Evolutionary conservation across 2,329 filamentous ascomycete species (phyloP), one percentile per base, ranked within the genome.

Genomic region (Fusarium beomiforme): DNA sequence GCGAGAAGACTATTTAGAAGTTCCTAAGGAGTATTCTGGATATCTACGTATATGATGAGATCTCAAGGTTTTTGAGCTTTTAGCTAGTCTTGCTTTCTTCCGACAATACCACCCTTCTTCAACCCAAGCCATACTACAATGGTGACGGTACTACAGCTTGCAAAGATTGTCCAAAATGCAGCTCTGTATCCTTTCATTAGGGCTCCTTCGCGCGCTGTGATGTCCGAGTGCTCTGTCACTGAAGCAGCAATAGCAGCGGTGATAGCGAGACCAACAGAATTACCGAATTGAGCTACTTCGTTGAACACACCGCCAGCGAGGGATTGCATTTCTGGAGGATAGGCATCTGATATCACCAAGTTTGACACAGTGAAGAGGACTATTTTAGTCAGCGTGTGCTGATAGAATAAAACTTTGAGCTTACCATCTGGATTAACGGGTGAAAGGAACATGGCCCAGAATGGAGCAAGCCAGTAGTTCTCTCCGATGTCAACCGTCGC

Each of bases 241-340:
- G 81, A 81, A 0, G 81, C 78, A 3, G 84, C 80, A 34, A 89
- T 84, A 0, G 86, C 83, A 13, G 85, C 84, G 12, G 85, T 84
- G 5, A 86, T 76, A 11, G 86, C 86, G 6, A 89, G 74, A 0
- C 86, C 87, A 2, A 89, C 79, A 0, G 84, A 83, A 21, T 83
- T 87, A 0, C 88, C 89, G 59, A 91, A 86, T 60, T 90, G 87
- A 1, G 83, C 83, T 2, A 88, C 82, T 4, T 86, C 88, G 56
- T 88, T 89, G 78, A 90, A 90, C 0, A 90, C 86, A 0, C 85
- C 88, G 0, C 88, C 88, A 0, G 87, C 89, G 1, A 91, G 80
- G 0, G 85, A 87, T 62, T 91, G 88, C 4, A 83, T 85, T 21
- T 87, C 80, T 0, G 82, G 78, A 0, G 87, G 86, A 64, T 89